Conservation (phyloP, 768 basidiomycete species). For the Infundibulicybe gibba region DNA sequence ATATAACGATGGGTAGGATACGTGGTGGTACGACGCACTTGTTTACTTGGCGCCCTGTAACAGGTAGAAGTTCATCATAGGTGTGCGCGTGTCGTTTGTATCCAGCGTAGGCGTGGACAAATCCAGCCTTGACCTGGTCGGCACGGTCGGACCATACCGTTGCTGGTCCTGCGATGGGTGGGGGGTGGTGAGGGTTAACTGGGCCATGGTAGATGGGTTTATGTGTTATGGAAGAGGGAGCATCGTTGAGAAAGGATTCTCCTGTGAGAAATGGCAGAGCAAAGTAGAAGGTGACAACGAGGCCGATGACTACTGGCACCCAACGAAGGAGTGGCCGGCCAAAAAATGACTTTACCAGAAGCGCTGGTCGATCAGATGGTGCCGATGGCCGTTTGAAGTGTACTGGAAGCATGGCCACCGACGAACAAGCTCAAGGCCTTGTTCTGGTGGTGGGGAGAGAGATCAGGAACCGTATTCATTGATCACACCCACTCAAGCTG, state of each 20-base stretch:
- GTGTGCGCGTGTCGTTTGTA: constrained; percentile 51
- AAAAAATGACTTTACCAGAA: background rate
- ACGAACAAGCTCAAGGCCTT: too few relatives aligned
- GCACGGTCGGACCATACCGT: constrained; percentile 47
- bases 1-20: constrained; percentile 1
- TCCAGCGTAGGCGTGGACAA: constrained; percentile 56
- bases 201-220: background rate
- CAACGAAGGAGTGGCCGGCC: constrained; percentile 4
- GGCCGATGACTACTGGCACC: constrained; percentile 2
- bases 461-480: too few relatives aligned
- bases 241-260: too few relatives aligned
- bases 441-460: too few relatives aligned
- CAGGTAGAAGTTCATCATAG: constrained; percentile 54
- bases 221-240: constrained; percentile 5
- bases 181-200: constrained; percentile 1
- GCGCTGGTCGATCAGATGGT: too few relatives aligned
- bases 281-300: constrained; percentile 3
- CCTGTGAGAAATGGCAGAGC: background rate
- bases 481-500: too few relatives aligned
- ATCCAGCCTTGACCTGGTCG: constrained; percentile 50
- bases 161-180: background rate
- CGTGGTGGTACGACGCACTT: constrained; percentile 39
- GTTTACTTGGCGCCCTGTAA: constrained; percentile 43
- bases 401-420: background rate
- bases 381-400: background rate